Conservation (phyloP, 306 rosid species). For the Trichosanthes truncata region DNA sequence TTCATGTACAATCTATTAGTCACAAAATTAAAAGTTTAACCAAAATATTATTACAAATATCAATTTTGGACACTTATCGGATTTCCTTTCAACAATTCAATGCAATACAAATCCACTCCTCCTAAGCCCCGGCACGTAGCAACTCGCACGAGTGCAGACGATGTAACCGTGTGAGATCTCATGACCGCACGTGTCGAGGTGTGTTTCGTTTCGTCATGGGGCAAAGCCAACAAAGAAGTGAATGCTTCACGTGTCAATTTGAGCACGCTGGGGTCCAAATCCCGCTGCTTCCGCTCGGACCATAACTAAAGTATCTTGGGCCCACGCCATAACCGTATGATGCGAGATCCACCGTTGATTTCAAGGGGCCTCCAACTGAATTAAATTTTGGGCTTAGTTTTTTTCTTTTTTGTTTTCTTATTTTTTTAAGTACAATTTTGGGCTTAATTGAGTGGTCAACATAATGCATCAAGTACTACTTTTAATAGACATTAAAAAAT, state of each 20-base stretch:
- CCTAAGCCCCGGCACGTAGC: not conserved
- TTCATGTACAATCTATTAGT: too few relatives aligned
- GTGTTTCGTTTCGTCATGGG: not conserved
- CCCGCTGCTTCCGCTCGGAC: slow-evolving; percentile 10
- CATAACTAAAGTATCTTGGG: not conserved
- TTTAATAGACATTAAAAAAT: too few relatives aligned
- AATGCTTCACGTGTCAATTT: slow-evolving; percentile 19
- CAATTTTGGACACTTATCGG: too few relatives aligned
- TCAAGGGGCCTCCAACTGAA: not conserved
- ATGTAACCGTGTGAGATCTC: not conserved
- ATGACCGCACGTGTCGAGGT: not conserved
- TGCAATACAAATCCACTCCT: not conserved
- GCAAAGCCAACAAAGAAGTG: not conserved
- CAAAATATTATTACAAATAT: too few relatives aligned
- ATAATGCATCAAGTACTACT: not conserved
- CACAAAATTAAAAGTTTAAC: too few relatives aligned
- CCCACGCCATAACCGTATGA: not conserved
- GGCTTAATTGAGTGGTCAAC: not conserved
- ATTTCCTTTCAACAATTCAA: too few relatives aligned
- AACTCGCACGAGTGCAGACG: not conserved
- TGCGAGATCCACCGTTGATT: not conserved
- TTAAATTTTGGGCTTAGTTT: not conserved
- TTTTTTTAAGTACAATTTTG: not conserved
- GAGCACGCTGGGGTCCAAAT: not conserved
- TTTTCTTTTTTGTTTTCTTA: too few relatives aligned